phyloP scores from a whole-genome alignment of 73 alveolate species.

The Halteria grandinella region DNA sequence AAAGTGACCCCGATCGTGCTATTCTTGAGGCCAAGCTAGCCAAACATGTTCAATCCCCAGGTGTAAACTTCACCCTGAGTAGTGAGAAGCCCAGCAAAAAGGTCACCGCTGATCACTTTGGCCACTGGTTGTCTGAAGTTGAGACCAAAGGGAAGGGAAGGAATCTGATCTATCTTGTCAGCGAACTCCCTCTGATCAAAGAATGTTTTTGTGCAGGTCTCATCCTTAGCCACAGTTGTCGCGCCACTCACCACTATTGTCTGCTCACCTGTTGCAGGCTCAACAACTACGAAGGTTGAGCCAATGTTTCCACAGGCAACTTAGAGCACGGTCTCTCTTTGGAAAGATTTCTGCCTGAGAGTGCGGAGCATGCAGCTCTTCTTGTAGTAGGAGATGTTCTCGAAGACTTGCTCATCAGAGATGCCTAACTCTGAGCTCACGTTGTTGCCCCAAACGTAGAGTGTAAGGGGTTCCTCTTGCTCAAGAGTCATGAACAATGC shows the following conservation, averaged over 20 bases:
- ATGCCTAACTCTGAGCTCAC: conserved; percentile 19
- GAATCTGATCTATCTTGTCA: neutral
- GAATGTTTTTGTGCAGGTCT: neutral
- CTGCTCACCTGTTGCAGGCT: neutral
- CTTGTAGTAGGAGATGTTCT: neutral
- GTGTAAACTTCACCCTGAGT: conserved; percentile 24
- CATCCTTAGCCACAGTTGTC: neutral
- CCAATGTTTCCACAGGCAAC: too few relatives aligned
- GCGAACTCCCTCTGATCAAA: neutral
- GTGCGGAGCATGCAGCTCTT: too few relatives aligned
- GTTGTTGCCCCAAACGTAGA: conserved; percentile 54
- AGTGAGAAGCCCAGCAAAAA: neutral
- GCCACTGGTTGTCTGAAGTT: conserved; percentile 10
- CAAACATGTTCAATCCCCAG: conserved; percentile 23
- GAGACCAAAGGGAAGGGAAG: conserved; percentile 17
- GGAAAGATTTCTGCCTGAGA: too few relatives aligned
- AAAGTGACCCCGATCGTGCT: neutral
- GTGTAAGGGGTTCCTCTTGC: neutral
- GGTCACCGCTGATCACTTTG: conserved; percentile 19
- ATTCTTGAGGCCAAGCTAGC: conserved; percentile 18
- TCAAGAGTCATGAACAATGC: neutral
- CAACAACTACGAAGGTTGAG: neutral
- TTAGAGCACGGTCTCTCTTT: neutral
- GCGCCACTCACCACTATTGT: neutral
- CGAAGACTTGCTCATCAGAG: conserved; percentile 3